phyloP scores from a whole-genome alignment of 352 stramenopile species.

The Salisapilia sapeloensis region DNA sequence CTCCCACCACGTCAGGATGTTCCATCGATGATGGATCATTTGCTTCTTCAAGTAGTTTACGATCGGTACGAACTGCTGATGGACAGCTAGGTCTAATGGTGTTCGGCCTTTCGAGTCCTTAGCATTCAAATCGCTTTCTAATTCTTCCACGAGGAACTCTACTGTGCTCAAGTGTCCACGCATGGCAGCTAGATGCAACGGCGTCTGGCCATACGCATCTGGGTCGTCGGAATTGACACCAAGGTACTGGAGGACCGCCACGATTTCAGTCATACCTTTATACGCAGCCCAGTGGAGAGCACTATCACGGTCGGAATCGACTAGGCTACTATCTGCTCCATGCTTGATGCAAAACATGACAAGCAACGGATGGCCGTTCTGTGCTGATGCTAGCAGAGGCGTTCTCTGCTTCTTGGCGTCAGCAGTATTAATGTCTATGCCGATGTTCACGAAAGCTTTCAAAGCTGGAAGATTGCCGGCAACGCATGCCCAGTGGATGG shows the following conservation, averaged over 20 bases:
- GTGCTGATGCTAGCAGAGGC: conserved; percentile 52
- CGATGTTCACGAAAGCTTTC: conserved; percentile 37
- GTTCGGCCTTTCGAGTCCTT: conserved; percentile 36
- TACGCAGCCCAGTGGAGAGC: conserved; percentile 79
- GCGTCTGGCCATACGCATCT: conserved; percentile 65
- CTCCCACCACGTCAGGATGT: conserved; percentile 44
- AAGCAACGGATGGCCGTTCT: conserved; percentile 56
- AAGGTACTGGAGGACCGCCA: conserved; percentile 71
- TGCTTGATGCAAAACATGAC: conserved; percentile 64
- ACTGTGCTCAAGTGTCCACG: conserved; percentile 47
- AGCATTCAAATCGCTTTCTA: conserved; percentile 36
- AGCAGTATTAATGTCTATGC: conserved; percentile 52
- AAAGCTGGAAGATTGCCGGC: conserved; percentile 52
- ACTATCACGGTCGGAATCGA: conserved; percentile 53
- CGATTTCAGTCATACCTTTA: conserved; percentile 67
- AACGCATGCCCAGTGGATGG: conserved; percentile 73
- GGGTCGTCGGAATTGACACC: conserved; percentile 37
- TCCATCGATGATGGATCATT: conserved; percentile 23
- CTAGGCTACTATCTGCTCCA: conserved; percentile 41
- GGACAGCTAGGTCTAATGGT: conserved; percentile 32
- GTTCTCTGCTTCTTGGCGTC: conserved; percentile 58
- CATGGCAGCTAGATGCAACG: conserved; percentile 68
- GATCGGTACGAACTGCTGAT: conserved; percentile 37
- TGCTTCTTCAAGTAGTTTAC: conserved; percentile 28
- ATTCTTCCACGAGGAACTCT: conserved; percentile 63